Conservation (phyloP, 306 rosid species). For the Cicer judaicum region DNA sequence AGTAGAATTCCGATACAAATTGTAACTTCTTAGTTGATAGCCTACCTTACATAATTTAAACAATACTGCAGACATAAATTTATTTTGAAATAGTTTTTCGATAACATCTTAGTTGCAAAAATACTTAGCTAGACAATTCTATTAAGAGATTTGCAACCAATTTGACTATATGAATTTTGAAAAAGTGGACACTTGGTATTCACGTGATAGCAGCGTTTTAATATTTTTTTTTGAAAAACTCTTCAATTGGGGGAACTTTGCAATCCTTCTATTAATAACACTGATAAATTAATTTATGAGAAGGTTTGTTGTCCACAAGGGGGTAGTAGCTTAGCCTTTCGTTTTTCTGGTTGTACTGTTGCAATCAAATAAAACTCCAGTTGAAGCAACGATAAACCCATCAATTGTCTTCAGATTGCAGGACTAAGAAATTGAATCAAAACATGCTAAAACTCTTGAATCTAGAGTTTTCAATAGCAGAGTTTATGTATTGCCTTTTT, state of each 20-base stretch:
- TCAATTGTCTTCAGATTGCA: neutral
- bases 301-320: too few relatives aligned
- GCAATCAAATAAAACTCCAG: neutral
- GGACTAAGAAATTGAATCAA: neutral
- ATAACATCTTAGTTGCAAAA: neutral
- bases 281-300: too few relatives aligned
- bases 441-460: neutral
- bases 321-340: too few relatives aligned
- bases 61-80: too few relatives aligned
- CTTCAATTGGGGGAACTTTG: neutral
- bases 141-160: neutral
- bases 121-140: neutral
- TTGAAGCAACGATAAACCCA: neutral
- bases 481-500: neutral
- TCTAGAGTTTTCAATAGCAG: neutral
- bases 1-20: too few relatives aligned
- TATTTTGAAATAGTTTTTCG: too few relatives aligned
- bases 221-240: neutral
- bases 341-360: neutral
- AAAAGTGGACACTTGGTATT: neutral
- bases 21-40: too few relatives aligned
- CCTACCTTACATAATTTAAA: too few relatives aligned
- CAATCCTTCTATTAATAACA: neutral
- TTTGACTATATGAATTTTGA: neutral
- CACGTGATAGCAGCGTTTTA: neutral